Conservation (phyloP, 2,329 filamentous ascomycete genomes). For the Xylariaceae sp. region DNA sequence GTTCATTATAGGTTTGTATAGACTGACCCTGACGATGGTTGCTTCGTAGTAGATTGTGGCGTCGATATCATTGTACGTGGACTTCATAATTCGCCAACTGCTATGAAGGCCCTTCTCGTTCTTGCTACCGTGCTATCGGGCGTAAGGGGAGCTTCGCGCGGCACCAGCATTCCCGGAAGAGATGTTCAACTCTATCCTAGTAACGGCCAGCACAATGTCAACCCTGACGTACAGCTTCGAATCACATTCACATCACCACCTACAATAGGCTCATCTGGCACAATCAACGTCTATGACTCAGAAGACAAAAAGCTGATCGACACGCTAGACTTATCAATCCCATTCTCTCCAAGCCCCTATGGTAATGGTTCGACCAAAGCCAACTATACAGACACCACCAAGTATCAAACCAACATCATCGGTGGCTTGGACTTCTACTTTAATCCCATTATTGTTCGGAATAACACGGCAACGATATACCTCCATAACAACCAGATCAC, state of each 20-base stretch:
- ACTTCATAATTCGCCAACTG: neutral
- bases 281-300: slow-evolving; percentile 16
- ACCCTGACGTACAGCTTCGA: slow-evolving; percentile 10
- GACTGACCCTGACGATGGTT: neutral
- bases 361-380: slow-evolving; percentile 14
- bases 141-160: neutral
- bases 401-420: slow-evolving; percentile 19
- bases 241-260: slow-evolving; percentile 12
- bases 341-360: slow-evolving; percentile 14
- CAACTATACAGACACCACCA: slow-evolving; percentile 15
- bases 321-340: slow-evolving; percentile 13
- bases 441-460: slow-evolving; percentile 12
- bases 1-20: neutral
- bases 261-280: slow-evolving; percentile 10
- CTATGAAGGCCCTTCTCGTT: slow-evolving; percentile 3
- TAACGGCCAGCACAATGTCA: slow-evolving; percentile 9
- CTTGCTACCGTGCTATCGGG: neutral
- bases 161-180: neutral
- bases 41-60: neutral
- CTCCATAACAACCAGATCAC: slow-evolving; percentile 15
- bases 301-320: slow-evolving; percentile 10
- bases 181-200: slow-evolving; percentile 9
- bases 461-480: slow-evolving; percentile 15
- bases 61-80: too few species aligned
- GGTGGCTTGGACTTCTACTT: slow-evolving; percentile 18